Conservation (phyloP, 116 monocot genomes). For the Posidonia oceanica region DNA sequence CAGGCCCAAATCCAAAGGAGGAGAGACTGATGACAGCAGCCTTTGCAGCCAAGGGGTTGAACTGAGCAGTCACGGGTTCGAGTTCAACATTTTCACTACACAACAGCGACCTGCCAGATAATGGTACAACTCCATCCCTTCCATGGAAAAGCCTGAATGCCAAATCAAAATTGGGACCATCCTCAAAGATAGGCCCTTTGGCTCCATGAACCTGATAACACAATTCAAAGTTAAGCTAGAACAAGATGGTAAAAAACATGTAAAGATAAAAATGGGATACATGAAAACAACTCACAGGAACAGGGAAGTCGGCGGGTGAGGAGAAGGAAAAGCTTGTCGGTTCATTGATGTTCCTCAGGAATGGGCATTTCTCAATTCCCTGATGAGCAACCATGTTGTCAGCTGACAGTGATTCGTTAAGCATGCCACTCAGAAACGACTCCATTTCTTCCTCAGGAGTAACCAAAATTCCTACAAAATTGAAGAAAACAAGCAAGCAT, state of each 20-base stretch:
- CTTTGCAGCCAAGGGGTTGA: constrained; percentile 74
- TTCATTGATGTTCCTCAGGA: constrained; percentile 76
- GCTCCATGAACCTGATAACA: constrained; percentile 25
- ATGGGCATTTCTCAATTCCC: constrained; percentile 72
- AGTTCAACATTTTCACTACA: constrained; percentile 15
- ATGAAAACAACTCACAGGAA: constrained; percentile 27
- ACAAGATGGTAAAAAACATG: background rate
- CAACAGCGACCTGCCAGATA: constrained; percentile 31
- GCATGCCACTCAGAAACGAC: constrained; percentile 15
- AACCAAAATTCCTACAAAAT: background rate
- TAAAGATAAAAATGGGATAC: background rate
- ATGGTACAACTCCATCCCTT: constrained; percentile 69
- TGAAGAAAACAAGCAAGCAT: background rate
- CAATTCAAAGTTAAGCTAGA: constrained; percentile 3
- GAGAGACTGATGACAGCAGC: constrained; percentile 79
- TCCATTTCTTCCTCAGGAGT: constrained; percentile 16
- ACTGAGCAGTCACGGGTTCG: constrained; percentile 16
- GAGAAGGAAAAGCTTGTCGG: constrained; percentile 67
- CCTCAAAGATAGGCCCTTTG: constrained; percentile 91
- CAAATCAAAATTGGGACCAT: constrained; percentile 78
- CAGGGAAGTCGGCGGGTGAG: constrained; percentile 25
- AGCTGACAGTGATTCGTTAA: constrained; percentile 17
- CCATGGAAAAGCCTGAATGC: constrained; percentile 88
- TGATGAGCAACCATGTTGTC: constrained; percentile 27
- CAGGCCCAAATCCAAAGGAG: constrained; percentile 62